Conservation (phyloP, 1,139 yeast species). For the Hanseniaspora uvarum region DNA sequence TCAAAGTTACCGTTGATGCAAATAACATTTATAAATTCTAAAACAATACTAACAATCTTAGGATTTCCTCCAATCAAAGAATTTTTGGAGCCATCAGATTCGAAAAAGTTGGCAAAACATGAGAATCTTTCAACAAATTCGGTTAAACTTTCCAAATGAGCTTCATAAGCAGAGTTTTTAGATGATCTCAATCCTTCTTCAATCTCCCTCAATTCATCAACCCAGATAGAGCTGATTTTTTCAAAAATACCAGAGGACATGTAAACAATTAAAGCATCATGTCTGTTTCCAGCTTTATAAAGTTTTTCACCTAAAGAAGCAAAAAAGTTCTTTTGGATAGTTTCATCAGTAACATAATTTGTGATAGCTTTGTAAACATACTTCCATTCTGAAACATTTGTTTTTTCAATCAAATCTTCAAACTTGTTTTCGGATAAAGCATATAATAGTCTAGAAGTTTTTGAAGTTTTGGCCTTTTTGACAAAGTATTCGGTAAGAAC, state of each 20-base stretch:
- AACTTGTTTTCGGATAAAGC: slow-evolving; percentile 52
- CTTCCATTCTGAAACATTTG: slow-evolving; percentile 73
- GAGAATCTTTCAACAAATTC: slow-evolving; percentile 76
- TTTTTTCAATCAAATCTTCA: slow-evolving; percentile 65
- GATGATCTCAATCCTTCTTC: slow-evolving; percentile 45
- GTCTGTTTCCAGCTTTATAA: slow-evolving; percentile 43
- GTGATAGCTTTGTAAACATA: slow-evolving; percentile 63
- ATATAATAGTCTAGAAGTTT: slow-evolving; percentile 64
- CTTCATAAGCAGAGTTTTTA: slow-evolving; percentile 49
- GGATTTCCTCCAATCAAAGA: slow-evolving; percentile 31
- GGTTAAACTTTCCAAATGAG: slow-evolving; percentile 72
- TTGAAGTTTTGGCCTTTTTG: slow-evolving; percentile 43
- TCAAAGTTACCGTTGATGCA: slow-evolving; percentile 79
- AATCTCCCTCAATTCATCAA: slow-evolving; percentile 53
- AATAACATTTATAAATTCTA: slow-evolving; percentile 69
- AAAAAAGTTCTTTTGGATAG: slow-evolving; percentile 45
- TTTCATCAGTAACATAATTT: slow-evolving; percentile 43
- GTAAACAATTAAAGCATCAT: slow-evolving; percentile 67
- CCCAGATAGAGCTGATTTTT: slow-evolving; percentile 74
- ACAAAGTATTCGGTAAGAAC: slow-evolving; percentile 65
- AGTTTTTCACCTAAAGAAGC: slow-evolving; percentile 67
- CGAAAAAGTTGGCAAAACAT: slow-evolving; percentile 45
- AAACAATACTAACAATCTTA: slow-evolving; percentile 32
- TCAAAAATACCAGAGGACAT: slow-evolving; percentile 75
- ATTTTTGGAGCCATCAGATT: slow-evolving; percentile 40